phyloP scores from a whole-genome alignment of 1,139 yeast species.

The Chernovozyma sophiae-reginae region DNA sequence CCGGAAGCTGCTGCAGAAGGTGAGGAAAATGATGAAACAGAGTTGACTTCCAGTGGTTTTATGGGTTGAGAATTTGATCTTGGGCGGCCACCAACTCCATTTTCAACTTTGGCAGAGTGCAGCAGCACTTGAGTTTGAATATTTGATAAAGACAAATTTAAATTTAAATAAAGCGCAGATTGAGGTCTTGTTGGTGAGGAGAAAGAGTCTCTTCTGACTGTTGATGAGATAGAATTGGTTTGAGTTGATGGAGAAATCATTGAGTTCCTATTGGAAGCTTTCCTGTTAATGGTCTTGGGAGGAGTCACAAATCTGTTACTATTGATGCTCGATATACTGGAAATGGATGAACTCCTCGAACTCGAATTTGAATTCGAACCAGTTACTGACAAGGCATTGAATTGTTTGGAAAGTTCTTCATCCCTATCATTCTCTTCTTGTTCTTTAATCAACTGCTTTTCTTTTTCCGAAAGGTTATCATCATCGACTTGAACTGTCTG shows the following conservation, averaged over 20 bases:
- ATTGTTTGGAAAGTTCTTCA: not conserved
- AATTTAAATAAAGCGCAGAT: conserved; percentile 24
- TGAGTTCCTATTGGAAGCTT: conserved; percentile 14
- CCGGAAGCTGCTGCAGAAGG: conserved; percentile 24
- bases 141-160: conserved; percentile 18
- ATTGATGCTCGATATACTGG: conserved; percentile 10
- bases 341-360: conserved; percentile 12
- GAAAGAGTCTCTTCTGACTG: conserved; percentile 8
- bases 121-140: conserved; percentile 1
- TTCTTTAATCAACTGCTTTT: not conserved
- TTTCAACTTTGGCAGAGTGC: not conserved
- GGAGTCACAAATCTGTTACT: conserved; percentile 20
- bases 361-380: not conserved
- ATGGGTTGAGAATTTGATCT: conserved; percentile 41
- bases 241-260: conserved; percentile 5
- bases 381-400: not conserved
- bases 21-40: conserved; percentile 1
- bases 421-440: not conserved
- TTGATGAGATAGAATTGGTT: conserved; percentile 6
- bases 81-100: conserved; percentile 20
- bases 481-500: not conserved
- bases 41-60: conserved; percentile 8
- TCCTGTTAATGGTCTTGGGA: not conserved
- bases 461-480: not conserved
- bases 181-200: conserved; percentile 20